These are phyloP conservation scores for Sarocladium kiliense DNA, from an alignment of 2,329 filamentous ascomycete genomes.

Conservation along the genomic window DNA sequence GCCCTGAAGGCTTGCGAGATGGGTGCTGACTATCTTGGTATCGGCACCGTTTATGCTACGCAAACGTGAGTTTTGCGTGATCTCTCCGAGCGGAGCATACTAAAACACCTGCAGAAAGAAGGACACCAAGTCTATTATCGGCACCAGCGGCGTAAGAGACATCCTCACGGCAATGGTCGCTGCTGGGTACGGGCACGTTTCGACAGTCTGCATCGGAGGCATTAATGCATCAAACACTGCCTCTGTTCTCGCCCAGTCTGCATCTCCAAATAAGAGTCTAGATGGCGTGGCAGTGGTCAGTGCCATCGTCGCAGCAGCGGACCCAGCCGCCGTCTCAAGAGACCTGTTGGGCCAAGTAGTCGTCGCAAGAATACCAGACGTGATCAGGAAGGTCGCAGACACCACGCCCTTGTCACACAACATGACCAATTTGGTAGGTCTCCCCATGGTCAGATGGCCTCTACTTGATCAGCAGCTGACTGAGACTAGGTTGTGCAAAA, in stretches of 20 bases:
- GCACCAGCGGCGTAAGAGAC: slow-evolving; percentile 49
- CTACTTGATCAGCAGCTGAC: too few relatives aligned
- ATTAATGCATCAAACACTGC: slow-evolving; percentile 74
- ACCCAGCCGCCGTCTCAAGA: slow-evolving; percentile 60
- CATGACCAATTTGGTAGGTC: slow-evolving; percentile 85
- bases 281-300: slow-evolving; percentile 86
- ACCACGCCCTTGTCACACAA: slow-evolving; percentile 79
- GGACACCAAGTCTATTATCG: slow-evolving; percentile 67
- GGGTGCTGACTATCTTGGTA: slow-evolving; percentile 86
- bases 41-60: slow-evolving; percentile 86
- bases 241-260: slow-evolving; percentile 67
- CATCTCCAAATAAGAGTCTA: slow-evolving; percentile 49
- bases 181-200: slow-evolving; percentile 38
- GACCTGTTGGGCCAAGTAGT: slow-evolving; percentile 42
- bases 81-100: background rate
- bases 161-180: slow-evolving; percentile 51
- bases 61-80: slow-evolving; percentile 52
- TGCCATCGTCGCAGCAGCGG: slow-evolving; percentile 70
- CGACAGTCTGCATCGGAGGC: slow-evolving; percentile 82
- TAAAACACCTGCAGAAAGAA: slow-evolving; percentile 58
- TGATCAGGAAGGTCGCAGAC: slow-evolving; percentile 57
- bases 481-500: slow-evolving; percentile 85
- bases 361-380: slow-evolving; percentile 34
- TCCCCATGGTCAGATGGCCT: too few relatives aligned
- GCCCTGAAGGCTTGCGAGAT: slow-evolving; percentile 64